phyloP scores from a whole-genome alignment of 768 basidiomycete genomes.

The Hericium coralloides region DNA sequence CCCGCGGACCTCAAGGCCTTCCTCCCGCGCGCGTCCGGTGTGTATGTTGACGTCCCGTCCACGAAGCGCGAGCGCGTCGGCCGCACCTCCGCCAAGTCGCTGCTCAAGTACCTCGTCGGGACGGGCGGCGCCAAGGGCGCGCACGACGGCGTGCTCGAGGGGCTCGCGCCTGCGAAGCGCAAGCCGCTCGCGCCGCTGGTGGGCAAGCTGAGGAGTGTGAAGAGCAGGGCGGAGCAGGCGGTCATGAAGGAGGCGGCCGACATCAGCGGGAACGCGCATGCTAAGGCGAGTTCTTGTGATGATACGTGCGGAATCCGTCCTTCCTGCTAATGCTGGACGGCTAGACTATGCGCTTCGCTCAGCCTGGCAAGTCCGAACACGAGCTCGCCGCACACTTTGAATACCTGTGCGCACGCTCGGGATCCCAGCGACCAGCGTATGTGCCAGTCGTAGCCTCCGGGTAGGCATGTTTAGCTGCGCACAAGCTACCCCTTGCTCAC shows the following conservation, averaged over 20 bases:
- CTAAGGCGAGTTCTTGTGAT: slow-evolving; percentile 44
- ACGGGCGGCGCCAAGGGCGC: slow-evolving; percentile 28
- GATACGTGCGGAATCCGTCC: not conserved
- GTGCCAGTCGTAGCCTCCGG: slow-evolving; percentile 97
- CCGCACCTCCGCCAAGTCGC: not conserved
- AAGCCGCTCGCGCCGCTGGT: slow-evolving; percentile 58
- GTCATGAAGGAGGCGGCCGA: slow-evolving; percentile 83
- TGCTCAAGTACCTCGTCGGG: slow-evolving; percentile 16
- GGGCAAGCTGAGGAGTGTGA: slow-evolving; percentile 63
- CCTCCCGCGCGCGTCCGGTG: slow-evolving; percentile 32
- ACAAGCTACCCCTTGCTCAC: slow-evolving; percentile 7
- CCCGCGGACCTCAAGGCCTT: slow-evolving; percentile 49
- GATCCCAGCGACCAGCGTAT: slow-evolving; percentile 87
- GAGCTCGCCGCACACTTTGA: slow-evolving; percentile 79
- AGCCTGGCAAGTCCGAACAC: slow-evolving; percentile 47
- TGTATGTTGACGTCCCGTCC: slow-evolving; percentile 34
- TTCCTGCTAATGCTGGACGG: not conserved
- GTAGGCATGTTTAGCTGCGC: slow-evolving; percentile 25
- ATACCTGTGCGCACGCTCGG: slow-evolving; percentile 71
- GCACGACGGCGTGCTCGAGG: slow-evolving; percentile 47
- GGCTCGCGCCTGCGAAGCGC: slow-evolving; percentile 36
- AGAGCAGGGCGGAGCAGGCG: slow-evolving; percentile 67
- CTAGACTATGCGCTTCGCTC: slow-evolving; percentile 78
- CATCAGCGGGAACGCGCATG: slow-evolving; percentile 79
- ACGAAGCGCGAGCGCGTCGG: not conserved